These are phyloP conservation scores for Fusarium buharicum DNA, from an alignment of 2,329 filamentous ascomycete genomes.

Conservation along the genomic window DNA sequence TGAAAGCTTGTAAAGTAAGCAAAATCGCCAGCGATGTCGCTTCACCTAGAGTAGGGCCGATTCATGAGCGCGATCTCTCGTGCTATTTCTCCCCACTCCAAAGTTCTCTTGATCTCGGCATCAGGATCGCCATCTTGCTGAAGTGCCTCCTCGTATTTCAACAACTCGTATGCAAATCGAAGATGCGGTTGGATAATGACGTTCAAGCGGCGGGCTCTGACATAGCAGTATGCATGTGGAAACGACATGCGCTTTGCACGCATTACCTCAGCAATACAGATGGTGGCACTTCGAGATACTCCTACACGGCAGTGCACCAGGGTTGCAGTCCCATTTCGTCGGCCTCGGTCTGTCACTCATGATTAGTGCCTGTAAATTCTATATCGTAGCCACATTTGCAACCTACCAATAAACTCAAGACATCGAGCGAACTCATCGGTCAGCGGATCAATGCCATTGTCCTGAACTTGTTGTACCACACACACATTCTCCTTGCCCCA, in stretches of 20 bases:
- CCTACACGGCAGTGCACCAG: constrained; percentile 97
- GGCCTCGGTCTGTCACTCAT: constrained; percentile 75
- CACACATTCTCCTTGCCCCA: constrained; percentile 86
- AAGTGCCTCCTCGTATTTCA: constrained; percentile 93
- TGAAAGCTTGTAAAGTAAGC: constrained; percentile 2
- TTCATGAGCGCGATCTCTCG: constrained; percentile 97
- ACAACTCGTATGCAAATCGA: constrained; percentile 91
- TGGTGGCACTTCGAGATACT: constrained; percentile 93
- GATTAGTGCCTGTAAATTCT: constrained; percentile 9
- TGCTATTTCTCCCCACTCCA: constrained; percentile 91
- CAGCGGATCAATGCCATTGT: constrained; percentile 95
- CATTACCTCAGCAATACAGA: constrained; percentile 99
- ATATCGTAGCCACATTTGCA: not conserved
- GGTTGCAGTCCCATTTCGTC: constrained; percentile 80
- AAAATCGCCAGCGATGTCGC: not conserved
- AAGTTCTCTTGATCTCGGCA: constrained; percentile 71
- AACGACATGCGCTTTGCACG: constrained; percentile 81
- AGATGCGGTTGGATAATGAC: constrained; percentile 98
- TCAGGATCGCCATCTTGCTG: constrained; percentile 61
- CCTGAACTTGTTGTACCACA: constrained; percentile 86
- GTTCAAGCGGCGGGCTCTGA: constrained; percentile 89
- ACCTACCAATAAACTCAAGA: constrained; percentile 90
- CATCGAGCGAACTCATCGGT: constrained; percentile 87
- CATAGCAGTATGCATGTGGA: constrained; percentile 94
- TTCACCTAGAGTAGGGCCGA: constrained; percentile 81